Evolutionary conservation across 306 rosid genomes (phyloP).

Genomic region (Casuarina equisetifolia): DNA sequence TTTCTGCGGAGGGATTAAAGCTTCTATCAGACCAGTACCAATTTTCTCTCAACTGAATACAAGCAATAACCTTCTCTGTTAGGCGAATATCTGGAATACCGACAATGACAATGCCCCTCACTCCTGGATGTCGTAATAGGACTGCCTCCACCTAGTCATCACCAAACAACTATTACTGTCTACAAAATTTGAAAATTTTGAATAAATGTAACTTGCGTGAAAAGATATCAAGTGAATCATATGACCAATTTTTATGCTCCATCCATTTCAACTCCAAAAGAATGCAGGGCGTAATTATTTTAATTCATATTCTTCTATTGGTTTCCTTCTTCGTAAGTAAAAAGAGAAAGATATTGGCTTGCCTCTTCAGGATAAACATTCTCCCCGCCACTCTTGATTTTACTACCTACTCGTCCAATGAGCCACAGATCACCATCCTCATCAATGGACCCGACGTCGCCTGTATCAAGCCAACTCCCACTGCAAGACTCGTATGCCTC

Average conservation of each 20-base stretch:
- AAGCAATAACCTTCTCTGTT: constrained; percentile 69
- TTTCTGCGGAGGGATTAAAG: constrained; percentile 22
- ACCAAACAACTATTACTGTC: constrained; percentile 10
- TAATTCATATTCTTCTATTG: constrained; percentile 2
- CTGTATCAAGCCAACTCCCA: constrained; percentile 82
- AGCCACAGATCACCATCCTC: constrained; percentile 71
- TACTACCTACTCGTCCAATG: constrained; percentile 69
- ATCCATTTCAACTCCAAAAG: constrained; percentile 8
- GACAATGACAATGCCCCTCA: constrained; percentile 51
- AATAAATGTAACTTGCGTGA: background rate
- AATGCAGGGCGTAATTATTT: background rate
- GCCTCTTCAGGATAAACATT: constrained; percentile 96
- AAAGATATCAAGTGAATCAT: background rate
- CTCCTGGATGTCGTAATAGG: constrained; percentile 71
- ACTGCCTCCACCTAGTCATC: constrained; percentile 64
- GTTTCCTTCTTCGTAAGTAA: constrained; percentile 3
- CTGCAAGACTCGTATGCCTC: constrained; percentile 30
- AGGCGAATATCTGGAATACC: constrained; percentile 73
- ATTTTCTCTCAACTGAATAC: constrained; percentile 50
- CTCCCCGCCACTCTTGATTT: constrained; percentile 94
- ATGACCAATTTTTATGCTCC: background rate
- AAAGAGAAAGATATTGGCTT: constrained; percentile 8
- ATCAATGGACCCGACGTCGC: constrained; percentile 81
- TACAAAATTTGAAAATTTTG: background rate
- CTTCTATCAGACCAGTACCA: constrained; percentile 60